Percentiles rank a stretch among this genome's conserved stretches.
phyloP scores from a whole-genome alignment of 768 basidiomycete species.

The Pleurotus tuoliensis region DNA sequence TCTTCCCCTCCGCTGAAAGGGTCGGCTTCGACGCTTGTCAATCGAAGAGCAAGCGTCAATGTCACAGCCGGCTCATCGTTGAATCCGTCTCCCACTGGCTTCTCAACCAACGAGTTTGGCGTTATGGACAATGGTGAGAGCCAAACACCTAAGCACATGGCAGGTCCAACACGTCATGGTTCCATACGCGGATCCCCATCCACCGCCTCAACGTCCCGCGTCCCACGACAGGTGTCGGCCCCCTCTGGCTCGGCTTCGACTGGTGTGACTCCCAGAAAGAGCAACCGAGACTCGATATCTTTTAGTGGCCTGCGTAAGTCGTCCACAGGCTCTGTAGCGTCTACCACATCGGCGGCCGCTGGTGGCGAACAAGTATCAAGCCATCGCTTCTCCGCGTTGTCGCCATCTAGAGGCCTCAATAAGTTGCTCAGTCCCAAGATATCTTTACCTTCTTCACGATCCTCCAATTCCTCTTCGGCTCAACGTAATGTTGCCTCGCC shows the following conservation, averaged over 20 bases:
- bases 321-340: constrained; percentile 77
- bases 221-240: constrained; percentile 60
- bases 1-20: constrained; percentile 68
- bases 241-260: constrained; percentile 39
- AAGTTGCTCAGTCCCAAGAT: constrained; percentile 81
- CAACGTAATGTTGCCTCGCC: constrained; percentile 59
- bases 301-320: constrained; percentile 77
- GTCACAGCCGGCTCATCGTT: constrained; percentile 50
- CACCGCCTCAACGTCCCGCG: constrained; percentile 48
- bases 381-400: constrained; percentile 78
- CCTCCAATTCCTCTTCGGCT: constrained; percentile 45
- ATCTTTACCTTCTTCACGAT: constrained; percentile 53
- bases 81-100: constrained; percentile 59
- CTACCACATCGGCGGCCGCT: constrained; percentile 51
- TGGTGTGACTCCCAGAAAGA: constrained; percentile 54
- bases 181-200: constrained; percentile 68
- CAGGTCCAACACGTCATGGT: constrained; percentile 40
- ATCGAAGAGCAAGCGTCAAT: constrained; percentile 65
- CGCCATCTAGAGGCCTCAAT: constrained; percentile 72
- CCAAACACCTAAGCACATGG: constrained; percentile 40
- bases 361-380: constrained; percentile 39
- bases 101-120: constrained; percentile 72
- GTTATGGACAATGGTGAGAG: constrained; percentile 64
- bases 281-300: constrained; percentile 76
- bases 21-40: constrained; percentile 43